Percentiles rank a stretch among this genome's conserved stretches.
Conservation (phyloP, 805 yeast genomes). For the Starmera dryadoides region DNA sequence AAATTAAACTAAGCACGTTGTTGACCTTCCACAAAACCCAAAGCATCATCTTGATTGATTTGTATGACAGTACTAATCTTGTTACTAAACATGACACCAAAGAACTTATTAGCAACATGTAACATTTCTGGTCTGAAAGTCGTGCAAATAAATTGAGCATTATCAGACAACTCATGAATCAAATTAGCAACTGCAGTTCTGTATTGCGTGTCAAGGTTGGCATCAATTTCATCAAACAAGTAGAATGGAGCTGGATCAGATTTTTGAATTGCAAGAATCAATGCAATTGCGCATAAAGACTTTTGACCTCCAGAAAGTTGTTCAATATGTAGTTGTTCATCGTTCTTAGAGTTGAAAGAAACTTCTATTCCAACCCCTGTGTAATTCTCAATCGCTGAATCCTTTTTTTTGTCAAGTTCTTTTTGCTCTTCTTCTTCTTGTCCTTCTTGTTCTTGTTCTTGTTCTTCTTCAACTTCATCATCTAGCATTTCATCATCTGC, state of each 20-base stretch:
- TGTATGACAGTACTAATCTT: constrained; percentile 74
- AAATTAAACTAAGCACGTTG: constrained; percentile 12
- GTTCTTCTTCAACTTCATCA: constrained; percentile 5
- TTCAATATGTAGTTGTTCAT: constrained; percentile 83
- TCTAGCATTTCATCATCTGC: constrained; percentile 18
- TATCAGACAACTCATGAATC: constrained; percentile 54
- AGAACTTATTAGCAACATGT: constrained; percentile 77
- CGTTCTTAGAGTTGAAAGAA: constrained; percentile 77
- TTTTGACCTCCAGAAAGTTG: constrained; percentile 97
- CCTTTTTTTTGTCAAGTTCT: constrained; percentile 6
- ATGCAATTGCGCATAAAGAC: constrained; percentile 91
- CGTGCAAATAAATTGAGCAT: constrained; percentile 92
- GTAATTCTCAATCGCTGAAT: constrained; percentile 44
- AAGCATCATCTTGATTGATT: constrained; percentile 65
- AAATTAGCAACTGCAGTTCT: constrained; percentile 78
- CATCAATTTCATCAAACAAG: constrained; percentile 93
- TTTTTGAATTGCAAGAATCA: constrained; percentile 87
- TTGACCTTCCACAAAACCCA: constrained; percentile 76
- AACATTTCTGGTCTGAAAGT: constrained; percentile 93
- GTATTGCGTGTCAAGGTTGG: constrained; percentile 88
- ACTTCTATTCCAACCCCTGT: constrained; percentile 82
- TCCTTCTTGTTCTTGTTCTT: constrained; percentile 13
- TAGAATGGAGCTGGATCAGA: constrained; percentile 98
- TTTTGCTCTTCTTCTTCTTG: constrained; percentile 13
- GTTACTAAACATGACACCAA: constrained; percentile 78